Base-by-base conservation (phyloP, 2,329 filamentous ascomycete genomes). In the Stemphylium lycopersici region DNA sequence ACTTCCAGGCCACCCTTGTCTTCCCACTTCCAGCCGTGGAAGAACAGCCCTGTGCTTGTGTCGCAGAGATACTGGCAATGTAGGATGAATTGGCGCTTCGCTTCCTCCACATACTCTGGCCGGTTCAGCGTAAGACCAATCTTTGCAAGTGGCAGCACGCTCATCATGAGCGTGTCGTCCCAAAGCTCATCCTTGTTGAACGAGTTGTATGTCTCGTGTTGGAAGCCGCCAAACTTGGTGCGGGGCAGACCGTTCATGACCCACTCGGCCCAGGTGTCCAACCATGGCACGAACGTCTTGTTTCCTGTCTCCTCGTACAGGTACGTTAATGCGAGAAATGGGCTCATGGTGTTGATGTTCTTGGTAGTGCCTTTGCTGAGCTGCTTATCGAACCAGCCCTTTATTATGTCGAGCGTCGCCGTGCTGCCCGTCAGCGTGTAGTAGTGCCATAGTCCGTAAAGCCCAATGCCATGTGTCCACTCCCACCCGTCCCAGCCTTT, bases 121-220 rank as follows among this genome's bases (percentile, higher is more conserved):
- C 89, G 79, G 56, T 84, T 80, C 2, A 93, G 81, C 3, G 91
- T 78, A 51, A 87, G 81, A 0, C 90, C 90, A 56, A 92, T 92
- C 78, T 93, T 93, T 15, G 89, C 89, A 15, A 93, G 80, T 1
- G 90, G 90, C 75, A 93, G 78, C 5, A 91, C 90, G 0, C 89
- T 92, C 90, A 93, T 93, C 90, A 93, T 93, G 39, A 93, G 80
- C 5, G 90, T 93, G 71, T 93, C 90, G 63, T 92, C 90, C 90
- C 90, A 93, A 18, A 93, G 80, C 77, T 93, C 88, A 71, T 90
- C 83, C 58, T 86, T 81, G 73, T 93, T 91, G 59, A 84, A 81
- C 2, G 85, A 82, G 29, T 87, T 76, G 64, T 92, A 92, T 0
- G 90, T 93, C 56, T 88, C 84, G 74, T 90, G 89, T 73, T 91